Evolutionary conservation across 1,139 yeast species (phyloP).

Genomic region (Kazachstania sp.): DNA sequence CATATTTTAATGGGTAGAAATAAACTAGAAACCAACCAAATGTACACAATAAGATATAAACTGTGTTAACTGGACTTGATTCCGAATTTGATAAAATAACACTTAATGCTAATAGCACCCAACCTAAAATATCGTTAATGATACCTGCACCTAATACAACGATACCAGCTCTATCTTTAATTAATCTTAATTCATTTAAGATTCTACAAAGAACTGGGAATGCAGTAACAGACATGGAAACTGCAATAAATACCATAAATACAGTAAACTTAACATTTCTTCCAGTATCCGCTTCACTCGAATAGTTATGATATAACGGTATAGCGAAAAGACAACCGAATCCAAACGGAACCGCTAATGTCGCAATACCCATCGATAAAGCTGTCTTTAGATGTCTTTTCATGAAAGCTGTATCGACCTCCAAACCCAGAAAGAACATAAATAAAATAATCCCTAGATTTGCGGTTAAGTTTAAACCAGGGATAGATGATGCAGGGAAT

Average conservation of each 20-base stretch:
- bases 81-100: slow-evolving; percentile 68
- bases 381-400: slow-evolving; percentile 54
- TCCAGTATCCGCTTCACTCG: slow-evolving; percentile 29
- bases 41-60: slow-evolving; percentile 57
- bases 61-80: slow-evolving; percentile 53
- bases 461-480: slow-evolving; percentile 58
- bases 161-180: slow-evolving; percentile 69
- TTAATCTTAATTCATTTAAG: slow-evolving; percentile 58
- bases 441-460: slow-evolving; percentile 66
- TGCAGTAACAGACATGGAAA: slow-evolving; percentile 75
- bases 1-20: slow-evolving; percentile 37
- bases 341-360: slow-evolving; percentile 71
- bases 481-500: slow-evolving; percentile 54
- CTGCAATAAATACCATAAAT: slow-evolving; percentile 68
- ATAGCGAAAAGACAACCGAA: slow-evolving; percentile 63
- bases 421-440: slow-evolving; percentile 68
- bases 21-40: slow-evolving; percentile 60
- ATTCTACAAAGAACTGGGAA: slow-evolving; percentile 78
- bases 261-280: slow-evolving; percentile 51
- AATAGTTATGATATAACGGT: slow-evolving; percentile 54
- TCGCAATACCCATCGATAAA: slow-evolving; percentile 54
- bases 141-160: slow-evolving; percentile 76
- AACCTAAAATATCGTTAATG: slow-evolving; percentile 70
- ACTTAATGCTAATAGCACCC: slow-evolving; percentile 68
- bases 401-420: slow-evolving; percentile 60